phyloP scores from a whole-genome alignment of 2,329 filamentous ascomycete species.

The Monosporascus sp. region DNA sequence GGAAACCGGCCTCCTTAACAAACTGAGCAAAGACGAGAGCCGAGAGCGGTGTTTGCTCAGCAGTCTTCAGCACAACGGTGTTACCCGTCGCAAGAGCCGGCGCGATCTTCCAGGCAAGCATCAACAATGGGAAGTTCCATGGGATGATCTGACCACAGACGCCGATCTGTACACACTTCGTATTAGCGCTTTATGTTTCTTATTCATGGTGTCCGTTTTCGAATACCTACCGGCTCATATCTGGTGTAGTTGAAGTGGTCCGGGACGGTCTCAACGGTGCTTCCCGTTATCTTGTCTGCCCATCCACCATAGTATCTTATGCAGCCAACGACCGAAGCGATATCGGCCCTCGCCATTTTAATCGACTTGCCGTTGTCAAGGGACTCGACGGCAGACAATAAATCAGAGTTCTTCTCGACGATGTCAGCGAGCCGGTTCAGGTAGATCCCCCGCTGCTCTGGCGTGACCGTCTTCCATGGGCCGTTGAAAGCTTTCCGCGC shows the following conservation, averaged over 20 bases:
- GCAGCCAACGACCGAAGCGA: conserved; percentile 61
- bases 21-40: conserved; percentile 60
- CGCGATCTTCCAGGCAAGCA: conserved; percentile 78
- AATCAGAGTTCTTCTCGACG: conserved; percentile 70
- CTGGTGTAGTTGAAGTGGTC: conserved; percentile 81
- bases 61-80: conserved; percentile 67
- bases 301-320: conserved; percentile 86
- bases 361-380: conserved; percentile 86
- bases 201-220: not conserved
- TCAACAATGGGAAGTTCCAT: conserved; percentile 82
- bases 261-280: conserved; percentile 73
- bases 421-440: conserved; percentile 76
- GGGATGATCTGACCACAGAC: conserved; percentile 79
- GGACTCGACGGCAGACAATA: conserved; percentile 76
- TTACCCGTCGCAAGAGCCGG: conserved; percentile 70
- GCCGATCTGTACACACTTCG: conserved; percentile 16
- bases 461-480: conserved; percentile 61
- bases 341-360: conserved; percentile 69
- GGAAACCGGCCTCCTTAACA: conserved; percentile 73
- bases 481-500: conserved; percentile 83
- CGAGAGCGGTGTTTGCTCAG: conserved; percentile 71
- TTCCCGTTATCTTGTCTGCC: conserved; percentile 88
- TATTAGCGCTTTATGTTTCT: conserved; percentile 2
- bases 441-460: conserved; percentile 63
- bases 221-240: conserved; percentile 59